These are phyloP conservation scores for Phialophora tarda DNA, from an alignment of 2,329 filamentous ascomycete species.

Conservation along the genomic window DNA sequence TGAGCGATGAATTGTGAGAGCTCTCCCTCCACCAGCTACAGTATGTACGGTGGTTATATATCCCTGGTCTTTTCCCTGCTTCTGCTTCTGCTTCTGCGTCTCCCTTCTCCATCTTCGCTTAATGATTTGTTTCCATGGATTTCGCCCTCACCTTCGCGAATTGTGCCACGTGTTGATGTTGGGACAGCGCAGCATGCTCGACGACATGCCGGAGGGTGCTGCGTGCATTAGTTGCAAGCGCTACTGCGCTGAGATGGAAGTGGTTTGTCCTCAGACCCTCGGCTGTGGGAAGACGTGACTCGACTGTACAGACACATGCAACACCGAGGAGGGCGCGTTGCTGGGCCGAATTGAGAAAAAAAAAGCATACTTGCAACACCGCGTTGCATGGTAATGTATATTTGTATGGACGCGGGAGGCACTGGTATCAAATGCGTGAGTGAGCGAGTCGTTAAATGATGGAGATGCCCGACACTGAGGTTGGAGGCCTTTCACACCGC, in stretches of 20 bases:
- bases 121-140: neutral
- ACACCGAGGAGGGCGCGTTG: neutral
- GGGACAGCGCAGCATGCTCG: neutral
- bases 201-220: neutral
- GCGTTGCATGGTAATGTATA: too few species aligned
- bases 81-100: neutral
- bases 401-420: too few species aligned
- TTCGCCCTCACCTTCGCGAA: too few species aligned
- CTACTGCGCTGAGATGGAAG: constrained; percentile 2
- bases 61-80: neutral
- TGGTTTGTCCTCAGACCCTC: neutral
- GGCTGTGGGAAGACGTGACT: neutral
- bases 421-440: neutral
- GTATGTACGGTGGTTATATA: neutral
- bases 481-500: neutral
- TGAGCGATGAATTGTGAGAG: neutral
- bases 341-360: too few species aligned
- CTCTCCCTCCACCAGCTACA: neutral
- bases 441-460: neutral
- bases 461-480: neutral
- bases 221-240: constrained; percentile 3
- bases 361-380: too few species aligned
- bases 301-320: neutral
- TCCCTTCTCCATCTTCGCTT: neutral
- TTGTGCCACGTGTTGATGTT: constrained; percentile 1